Conservation (phyloP, 2,329 filamentous ascomycete species). For the Trichoderma breve region DNA sequence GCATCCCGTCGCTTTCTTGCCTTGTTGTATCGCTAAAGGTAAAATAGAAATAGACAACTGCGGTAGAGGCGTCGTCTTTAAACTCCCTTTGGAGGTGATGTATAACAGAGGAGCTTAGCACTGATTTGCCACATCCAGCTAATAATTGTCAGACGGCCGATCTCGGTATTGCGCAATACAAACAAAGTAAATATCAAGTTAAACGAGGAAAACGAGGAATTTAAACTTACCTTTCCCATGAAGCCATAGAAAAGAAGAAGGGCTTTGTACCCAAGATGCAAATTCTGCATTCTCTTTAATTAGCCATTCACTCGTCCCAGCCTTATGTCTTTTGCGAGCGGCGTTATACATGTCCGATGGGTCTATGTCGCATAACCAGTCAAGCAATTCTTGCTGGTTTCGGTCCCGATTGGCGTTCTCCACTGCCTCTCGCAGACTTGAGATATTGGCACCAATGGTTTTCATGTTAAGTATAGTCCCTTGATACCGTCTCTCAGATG, state of each 20-base stretch:
- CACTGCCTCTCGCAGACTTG: background rate
- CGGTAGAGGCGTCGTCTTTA: background rate
- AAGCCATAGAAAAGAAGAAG: constrained; percentile 1
- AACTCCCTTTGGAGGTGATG: background rate
- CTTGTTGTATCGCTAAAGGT: background rate
- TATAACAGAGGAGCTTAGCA: background rate
- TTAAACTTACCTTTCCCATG: constrained; percentile 6
- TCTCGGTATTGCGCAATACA: background rate
- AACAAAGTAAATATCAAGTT: no score
- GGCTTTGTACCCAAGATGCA: background rate
- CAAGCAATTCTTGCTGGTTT: background rate
- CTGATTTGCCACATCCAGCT: background rate
- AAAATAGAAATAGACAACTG: background rate
- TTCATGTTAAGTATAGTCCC: background rate
- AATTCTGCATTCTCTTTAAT: background rate
- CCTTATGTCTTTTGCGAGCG: background rate
- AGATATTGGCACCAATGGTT: background rate
- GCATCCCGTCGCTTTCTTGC: background rate
- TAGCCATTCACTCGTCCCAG: background rate
- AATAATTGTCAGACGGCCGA: background rate
- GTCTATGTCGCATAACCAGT: constrained; percentile 1
- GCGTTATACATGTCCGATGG: background rate
- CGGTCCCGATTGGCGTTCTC: background rate
- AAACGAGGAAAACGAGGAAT: no score
- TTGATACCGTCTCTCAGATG: background rate